phyloP scores from a whole-genome alignment of 2,329 filamentous ascomycete genomes.

The Colletotrichum sp. region DNA sequence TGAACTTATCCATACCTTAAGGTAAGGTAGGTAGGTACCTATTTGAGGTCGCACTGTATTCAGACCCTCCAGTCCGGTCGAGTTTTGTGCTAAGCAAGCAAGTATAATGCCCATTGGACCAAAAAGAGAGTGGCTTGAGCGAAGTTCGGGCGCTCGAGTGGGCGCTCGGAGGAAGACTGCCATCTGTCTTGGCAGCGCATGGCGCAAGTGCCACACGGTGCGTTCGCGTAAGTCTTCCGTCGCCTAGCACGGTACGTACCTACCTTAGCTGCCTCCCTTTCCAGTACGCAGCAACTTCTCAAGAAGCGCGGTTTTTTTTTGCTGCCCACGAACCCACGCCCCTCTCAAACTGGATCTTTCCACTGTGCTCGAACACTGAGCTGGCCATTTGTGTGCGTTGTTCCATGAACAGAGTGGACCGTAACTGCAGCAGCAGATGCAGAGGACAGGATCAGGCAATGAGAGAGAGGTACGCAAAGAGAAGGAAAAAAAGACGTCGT shows the following conservation, averaged over 20 bases:
- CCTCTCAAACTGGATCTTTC: not conserved
- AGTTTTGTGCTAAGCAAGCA: not conserved
- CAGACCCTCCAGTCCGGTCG: not conserved
- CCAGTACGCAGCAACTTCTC: not conserved
- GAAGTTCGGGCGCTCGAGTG: not conserved
- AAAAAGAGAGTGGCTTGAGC: not conserved
- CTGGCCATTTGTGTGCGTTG: not conserved
- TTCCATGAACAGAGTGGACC: not conserved
- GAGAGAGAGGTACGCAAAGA: not conserved
- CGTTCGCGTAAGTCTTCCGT: slow-evolving; percentile 16
- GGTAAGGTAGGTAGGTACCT: too few relatives aligned
- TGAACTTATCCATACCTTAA: not conserved
- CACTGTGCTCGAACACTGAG: not conserved
- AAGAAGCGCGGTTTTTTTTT: not conserved
- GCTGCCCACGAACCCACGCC: not conserved
- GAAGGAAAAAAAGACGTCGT: not conserved
- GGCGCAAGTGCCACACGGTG: slow-evolving; percentile 17
- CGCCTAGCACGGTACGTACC: not conserved
- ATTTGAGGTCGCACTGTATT: slow-evolving; percentile 4
- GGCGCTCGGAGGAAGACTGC: slow-evolving; percentile 3
- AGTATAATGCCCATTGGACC: not conserved
- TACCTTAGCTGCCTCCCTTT: not conserved
- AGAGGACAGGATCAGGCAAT: not conserved
- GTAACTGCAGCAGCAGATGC: not conserved
- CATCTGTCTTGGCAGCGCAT: slow-evolving; percentile 16